Evolutionary conservation across 768 basidiomycete species (phyloP).

Genomic region (Collybia sordida): DNA sequence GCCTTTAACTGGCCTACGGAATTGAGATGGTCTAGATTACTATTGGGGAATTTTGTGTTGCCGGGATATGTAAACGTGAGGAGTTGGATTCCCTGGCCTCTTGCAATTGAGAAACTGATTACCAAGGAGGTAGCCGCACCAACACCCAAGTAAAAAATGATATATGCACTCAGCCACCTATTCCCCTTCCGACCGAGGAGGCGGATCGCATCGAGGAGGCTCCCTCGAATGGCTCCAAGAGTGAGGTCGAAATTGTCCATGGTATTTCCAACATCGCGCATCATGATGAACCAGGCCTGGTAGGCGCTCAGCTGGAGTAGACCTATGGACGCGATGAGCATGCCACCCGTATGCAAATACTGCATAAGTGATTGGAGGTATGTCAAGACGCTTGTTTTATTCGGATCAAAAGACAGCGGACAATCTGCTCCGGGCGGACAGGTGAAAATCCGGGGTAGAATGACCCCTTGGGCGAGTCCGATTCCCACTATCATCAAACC

Average conservation of each 20-base stretch:
- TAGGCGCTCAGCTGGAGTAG: constrained; percentile 12
- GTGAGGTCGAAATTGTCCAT: constrained; percentile 13
- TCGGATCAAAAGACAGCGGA: constrained; percentile 11
- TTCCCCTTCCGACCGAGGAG: constrained; percentile 10
- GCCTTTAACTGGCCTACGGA: constrained; percentile 13
- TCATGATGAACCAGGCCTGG: constrained; percentile 16
- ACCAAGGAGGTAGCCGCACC: constrained; percentile 7
- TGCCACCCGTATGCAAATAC: constrained; percentile 13
- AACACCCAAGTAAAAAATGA: constrained; percentile 6
- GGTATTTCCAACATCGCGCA: constrained; percentile 12
- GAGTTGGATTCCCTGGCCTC: neutral
- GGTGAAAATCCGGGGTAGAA: constrained; percentile 10
- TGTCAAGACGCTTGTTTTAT: constrained; percentile 9
- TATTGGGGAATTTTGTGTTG: constrained; percentile 10
- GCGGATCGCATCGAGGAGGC: constrained; percentile 8
- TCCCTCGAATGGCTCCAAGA: constrained; percentile 14
- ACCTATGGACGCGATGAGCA: constrained; percentile 8
- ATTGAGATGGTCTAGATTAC: constrained; percentile 3
- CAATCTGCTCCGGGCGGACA: constrained; percentile 11
- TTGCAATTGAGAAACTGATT: constrained; percentile 10
- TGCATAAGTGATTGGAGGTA: constrained; percentile 13
- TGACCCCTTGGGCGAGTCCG: constrained; percentile 3
- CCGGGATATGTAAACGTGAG: constrained; percentile 6
- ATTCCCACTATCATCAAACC: constrained; percentile 13
- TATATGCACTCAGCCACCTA: constrained; percentile 8